phyloP scores from a whole-genome alignment of 176 grass and related monocot genomes.

The Carex kokanica region DNA sequence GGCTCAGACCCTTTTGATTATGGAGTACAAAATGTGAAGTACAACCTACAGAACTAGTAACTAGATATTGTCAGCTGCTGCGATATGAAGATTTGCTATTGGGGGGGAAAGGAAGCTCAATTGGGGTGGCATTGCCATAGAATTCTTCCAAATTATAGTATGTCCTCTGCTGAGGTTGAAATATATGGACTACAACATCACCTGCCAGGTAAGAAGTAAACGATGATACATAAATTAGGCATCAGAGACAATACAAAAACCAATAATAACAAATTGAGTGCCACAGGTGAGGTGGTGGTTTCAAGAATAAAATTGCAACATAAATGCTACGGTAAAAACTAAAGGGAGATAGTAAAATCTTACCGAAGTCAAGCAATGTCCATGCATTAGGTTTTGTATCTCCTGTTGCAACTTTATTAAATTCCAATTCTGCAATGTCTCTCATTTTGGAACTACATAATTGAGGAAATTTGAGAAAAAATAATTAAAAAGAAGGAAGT shows the following conservation, averaged over 20 bases:
- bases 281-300: neutral
- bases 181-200: conserved; percentile 99
- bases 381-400: conserved; percentile 93
- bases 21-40: neutral
- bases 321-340: conserved; percentile 2
- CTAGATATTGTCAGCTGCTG: conserved; percentile 8
- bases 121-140: conserved; percentile 73
- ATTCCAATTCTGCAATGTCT: conserved; percentile 82
- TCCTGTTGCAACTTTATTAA: conserved; percentile 72
- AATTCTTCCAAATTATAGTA: conserved; percentile 98
- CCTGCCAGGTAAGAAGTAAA: conserved; percentile 36
- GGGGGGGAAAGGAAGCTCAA: conserved; percentile 79
- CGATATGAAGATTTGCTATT: conserved; percentile 32
- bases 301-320: neutral
- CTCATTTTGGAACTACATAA: conserved; percentile 71
- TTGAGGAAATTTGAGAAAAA: neutral
- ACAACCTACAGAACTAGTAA: conserved; percentile 6
- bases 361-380: conserved; percentile 87
- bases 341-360: conserved; percentile 18
- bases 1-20: neutral
- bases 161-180: conserved; percentile 72
- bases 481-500: neutral
- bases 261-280: neutral
- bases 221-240: neutral
- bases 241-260: neutral